phyloP scores from a whole-genome alignment of 1,139 yeast species.

The Insectozyma bohioensis region DNA sequence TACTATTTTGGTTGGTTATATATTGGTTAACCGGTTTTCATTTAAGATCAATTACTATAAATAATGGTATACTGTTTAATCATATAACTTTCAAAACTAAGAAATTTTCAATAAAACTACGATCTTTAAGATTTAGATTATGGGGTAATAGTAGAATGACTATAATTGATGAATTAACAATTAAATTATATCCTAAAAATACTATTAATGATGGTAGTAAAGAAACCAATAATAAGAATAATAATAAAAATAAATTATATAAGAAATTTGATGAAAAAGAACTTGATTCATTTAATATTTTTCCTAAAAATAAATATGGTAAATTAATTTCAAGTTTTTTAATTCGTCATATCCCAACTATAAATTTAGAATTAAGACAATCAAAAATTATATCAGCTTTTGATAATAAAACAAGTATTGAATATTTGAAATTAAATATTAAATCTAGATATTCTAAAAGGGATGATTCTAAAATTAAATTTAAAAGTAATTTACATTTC shows the following conservation, averaged over 20 bases:
- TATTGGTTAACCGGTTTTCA: slow-evolving; percentile 35
- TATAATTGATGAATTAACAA: slow-evolving; percentile 27
- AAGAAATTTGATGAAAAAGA: slow-evolving; percentile 4
- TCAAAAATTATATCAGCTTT: slow-evolving; percentile 14
- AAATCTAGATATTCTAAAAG: slow-evolving; percentile 24
- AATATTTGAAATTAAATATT: slow-evolving; percentile 23
- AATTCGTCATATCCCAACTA: slow-evolving; percentile 24
- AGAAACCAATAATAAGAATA: not conserved
- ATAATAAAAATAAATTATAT: slow-evolving; percentile 1
- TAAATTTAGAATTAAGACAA: slow-evolving; percentile 30
- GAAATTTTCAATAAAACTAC: slow-evolving; percentile 17
- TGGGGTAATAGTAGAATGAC: slow-evolving; percentile 43
- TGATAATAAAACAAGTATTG: slow-evolving; percentile 19
- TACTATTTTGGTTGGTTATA: slow-evolving; percentile 25
- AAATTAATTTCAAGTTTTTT: slow-evolving; percentile 16
- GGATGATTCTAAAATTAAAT: slow-evolving; percentile 19
- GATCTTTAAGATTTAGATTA: slow-evolving; percentile 32
- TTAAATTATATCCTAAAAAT: slow-evolving; percentile 9
- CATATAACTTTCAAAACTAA: slow-evolving; percentile 23
- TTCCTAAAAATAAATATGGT: slow-evolving; percentile 19
- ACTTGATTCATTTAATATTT: slow-evolving; percentile 14
- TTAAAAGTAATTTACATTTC: slow-evolving; percentile 17
- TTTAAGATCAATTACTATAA: slow-evolving; percentile 32
- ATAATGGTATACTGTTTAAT: slow-evolving; percentile 43
- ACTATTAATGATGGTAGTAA: not conserved